phyloP scores from a whole-genome alignment of 208 protist genomes.

The Leishmania gerbilli region DNA sequence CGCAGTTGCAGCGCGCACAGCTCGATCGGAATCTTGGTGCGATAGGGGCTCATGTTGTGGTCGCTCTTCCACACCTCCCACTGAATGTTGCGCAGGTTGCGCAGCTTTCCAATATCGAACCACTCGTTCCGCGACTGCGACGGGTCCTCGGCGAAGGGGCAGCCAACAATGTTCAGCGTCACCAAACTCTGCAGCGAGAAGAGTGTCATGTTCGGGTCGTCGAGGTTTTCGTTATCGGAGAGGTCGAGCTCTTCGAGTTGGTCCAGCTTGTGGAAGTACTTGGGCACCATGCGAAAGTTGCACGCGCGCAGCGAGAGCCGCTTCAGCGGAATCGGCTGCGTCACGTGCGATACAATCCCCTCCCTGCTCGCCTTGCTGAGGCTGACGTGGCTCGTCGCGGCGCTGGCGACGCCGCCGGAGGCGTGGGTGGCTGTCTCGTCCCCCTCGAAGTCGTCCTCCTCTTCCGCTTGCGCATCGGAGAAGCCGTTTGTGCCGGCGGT shows the following conservation, averaged over 20 bases:
- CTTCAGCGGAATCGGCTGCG: conserved; percentile 70
- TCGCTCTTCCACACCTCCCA: conserved; percentile 81
- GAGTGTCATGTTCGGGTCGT: conserved; percentile 89
- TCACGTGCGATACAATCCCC: conserved; percentile 58
- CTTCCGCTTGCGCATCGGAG: conserved; percentile 6
- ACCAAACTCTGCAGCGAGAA: conserved; percentile 80
- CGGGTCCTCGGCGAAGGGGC: conserved; percentile 79
- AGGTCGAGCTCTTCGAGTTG: conserved; percentile 83
- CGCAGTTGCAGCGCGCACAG: conserved; percentile 68
- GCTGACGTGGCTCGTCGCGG: conserved; percentile 49
- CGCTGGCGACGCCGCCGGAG: conserved; percentile 32
- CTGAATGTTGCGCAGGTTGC: conserved; percentile 62
- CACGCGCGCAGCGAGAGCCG: conserved; percentile 71
- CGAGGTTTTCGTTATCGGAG: conserved; percentile 77
- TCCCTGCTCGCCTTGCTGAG: conserved; percentile 76
- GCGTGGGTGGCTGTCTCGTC: conserved; percentile 39
- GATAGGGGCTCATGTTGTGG: conserved; percentile 83
- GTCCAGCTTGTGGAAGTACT: conserved; percentile 89
- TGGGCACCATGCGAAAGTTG: conserved; percentile 74
- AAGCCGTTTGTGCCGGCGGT: conserved; percentile 24
- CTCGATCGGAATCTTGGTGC: conserved; percentile 85
- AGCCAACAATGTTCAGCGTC: conserved; percentile 80
- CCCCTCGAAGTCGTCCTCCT: conserved; percentile 27
- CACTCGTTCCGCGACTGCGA: conserved; percentile 73
- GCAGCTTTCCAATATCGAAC: conserved; percentile 88